Evolutionary conservation across 2,329 filamentous ascomycete genomes (phyloP).

Genomic region (Lachnum nothofagi): DNA sequence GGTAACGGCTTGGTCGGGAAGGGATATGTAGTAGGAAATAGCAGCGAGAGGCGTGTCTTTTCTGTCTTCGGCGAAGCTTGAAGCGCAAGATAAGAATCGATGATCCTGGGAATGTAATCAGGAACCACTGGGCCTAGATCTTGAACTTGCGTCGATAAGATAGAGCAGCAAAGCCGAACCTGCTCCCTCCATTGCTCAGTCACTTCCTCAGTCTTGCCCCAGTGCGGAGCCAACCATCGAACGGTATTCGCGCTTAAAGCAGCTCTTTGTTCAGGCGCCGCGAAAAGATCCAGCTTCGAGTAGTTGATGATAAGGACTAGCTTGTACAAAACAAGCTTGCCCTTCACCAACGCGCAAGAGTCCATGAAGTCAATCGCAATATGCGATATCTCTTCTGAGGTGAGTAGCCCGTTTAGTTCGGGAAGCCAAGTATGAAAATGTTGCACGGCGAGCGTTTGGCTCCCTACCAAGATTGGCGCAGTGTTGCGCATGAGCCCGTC

Average conservation of each 20-base stretch:
- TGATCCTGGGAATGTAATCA: conserved; percentile 83
- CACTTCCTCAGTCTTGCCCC: conserved; percentile 69
- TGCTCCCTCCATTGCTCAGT: conserved; percentile 89
- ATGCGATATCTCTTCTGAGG: conserved; percentile 78
- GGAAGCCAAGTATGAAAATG: conserved; percentile 98
- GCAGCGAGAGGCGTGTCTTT: conserved; percentile 69
- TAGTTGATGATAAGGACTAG: conserved; percentile 90
- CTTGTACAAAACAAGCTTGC: conserved; percentile 88
- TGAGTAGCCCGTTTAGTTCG: conserved; percentile 72
- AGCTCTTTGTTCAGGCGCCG: conserved; percentile 67
- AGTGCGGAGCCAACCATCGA: conserved; percentile 88
- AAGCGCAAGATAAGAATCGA: conserved; percentile 81
- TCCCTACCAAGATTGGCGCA: conserved; percentile 81
- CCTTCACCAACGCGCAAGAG: conserved; percentile 79
- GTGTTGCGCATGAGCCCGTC: conserved; percentile 85
- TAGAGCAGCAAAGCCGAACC: conserved; percentile 86
- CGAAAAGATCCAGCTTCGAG: conserved; percentile 74
- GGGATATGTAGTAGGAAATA: conserved; percentile 86
- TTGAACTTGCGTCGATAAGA: conserved; percentile 79
- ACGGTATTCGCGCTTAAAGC: conserved; percentile 76
- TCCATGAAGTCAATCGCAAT: conserved; percentile 92
- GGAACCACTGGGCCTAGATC: conserved; percentile 76
- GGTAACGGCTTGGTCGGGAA: conserved; percentile 71
- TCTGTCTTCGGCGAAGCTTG: conserved; percentile 49
- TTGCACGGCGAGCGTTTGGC: conserved; percentile 90